phyloP scores from a whole-genome alignment of 495 filamentous ascomycete genomes.

The Hypomontagnella monticulosa region DNA sequence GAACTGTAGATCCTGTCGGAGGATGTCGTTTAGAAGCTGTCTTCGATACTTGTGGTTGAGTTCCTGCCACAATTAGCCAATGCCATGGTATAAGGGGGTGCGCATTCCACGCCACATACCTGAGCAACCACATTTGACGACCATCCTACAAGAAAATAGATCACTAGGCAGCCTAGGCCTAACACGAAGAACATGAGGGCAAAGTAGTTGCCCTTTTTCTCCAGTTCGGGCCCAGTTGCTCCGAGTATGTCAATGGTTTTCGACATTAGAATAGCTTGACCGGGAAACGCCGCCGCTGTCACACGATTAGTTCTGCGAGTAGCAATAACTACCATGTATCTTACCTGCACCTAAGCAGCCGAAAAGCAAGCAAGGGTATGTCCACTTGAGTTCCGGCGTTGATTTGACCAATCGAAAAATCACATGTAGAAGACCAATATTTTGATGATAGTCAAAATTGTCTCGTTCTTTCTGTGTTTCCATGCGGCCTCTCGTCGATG shows the following conservation, averaged over 20 bases:
- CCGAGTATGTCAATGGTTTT: neutral
- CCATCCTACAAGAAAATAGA: neutral
- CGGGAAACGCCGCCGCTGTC: neutral
- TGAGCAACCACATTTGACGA: neutral
- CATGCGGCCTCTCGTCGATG: neutral
- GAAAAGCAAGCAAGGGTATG: neutral
- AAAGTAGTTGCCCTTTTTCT: neutral
- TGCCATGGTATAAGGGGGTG: neutral
- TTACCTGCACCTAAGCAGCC: neutral
- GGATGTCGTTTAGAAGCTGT: neutral
- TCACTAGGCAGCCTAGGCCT: neutral
- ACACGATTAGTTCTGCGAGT: neutral
- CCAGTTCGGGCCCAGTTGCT: neutral
- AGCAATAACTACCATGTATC: neutral
- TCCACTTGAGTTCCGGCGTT: neutral
- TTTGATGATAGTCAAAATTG: neutral
- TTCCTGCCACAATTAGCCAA: neutral
- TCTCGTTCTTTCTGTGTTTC: neutral
- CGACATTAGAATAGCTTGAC: neutral
- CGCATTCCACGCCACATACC: neutral
- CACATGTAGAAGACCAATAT: neutral
- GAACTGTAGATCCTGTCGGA: neutral
- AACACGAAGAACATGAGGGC: neutral
- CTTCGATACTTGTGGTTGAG: slow-evolving; percentile 1
- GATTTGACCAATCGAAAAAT: neutral